phyloP scores from a whole-genome alignment of 257 asterid species.

The Ilex asprella region DNA sequence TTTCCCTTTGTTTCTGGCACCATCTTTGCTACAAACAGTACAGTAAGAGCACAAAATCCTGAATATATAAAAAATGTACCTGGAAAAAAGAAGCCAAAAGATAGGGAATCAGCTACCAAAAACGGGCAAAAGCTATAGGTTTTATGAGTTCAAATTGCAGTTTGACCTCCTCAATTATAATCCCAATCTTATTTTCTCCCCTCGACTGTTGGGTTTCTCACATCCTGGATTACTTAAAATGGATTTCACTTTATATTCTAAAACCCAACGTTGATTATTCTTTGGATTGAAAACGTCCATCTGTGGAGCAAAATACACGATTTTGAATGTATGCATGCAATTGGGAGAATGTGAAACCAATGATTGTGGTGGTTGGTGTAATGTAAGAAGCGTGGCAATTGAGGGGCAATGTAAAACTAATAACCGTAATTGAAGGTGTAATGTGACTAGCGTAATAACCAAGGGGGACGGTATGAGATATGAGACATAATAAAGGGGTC shows the following conservation, averaged over 20 bases:
- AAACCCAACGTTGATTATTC: too few species aligned
- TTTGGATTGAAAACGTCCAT: too few species aligned
- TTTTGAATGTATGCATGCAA: too few species aligned
- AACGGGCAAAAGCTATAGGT: neutral
- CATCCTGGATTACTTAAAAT: too few species aligned
- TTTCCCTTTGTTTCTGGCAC: constrained; percentile 91
- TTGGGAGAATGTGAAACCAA: too few species aligned
- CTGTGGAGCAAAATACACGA: too few species aligned
- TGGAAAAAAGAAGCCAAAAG: constrained; percentile 8
- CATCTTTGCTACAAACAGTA: constrained; percentile 52
- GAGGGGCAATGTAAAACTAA: neutral
- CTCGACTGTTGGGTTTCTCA: too few species aligned
- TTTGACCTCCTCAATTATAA: too few species aligned
- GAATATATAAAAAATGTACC: constrained; percentile 59
- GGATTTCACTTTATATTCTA: too few species aligned
- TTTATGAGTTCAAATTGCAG: neutral
- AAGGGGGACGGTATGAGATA: neutral
- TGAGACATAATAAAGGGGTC: neutral
- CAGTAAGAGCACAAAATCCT: constrained; percentile 37
- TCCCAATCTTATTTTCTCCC: too few species aligned
- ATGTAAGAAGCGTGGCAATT: neutral
- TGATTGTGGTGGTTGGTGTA: neutral
- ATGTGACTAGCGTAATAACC: too few species aligned
- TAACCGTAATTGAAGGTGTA: too few species aligned
- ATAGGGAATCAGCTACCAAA: neutral